Base-by-base conservation (phyloP, 805 yeast genomes). In the Middelhovenomyces tepae region DNA sequence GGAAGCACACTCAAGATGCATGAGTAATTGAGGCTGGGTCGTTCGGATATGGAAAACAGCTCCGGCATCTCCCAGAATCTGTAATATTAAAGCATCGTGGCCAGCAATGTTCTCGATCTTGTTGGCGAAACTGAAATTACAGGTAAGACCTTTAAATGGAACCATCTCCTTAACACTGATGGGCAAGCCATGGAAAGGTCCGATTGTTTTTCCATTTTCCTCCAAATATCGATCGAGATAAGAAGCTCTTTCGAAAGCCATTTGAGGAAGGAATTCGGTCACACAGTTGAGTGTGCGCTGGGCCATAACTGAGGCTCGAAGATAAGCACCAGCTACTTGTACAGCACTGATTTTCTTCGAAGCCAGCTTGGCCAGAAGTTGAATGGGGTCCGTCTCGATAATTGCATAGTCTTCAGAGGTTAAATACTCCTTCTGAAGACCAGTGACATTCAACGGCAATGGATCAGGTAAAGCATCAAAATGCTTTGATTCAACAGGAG, bases 101-200 rank as follows among this genome's bases (percentile, higher is more conserved):
- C 48, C 48, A 7, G 75, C 60, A 13, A 72, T 55, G 44, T 69
- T 60, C 34, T 65, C 69, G 27, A 74, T 21, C 9, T 9, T 9
- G 10, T 9, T 9, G n/a, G 23, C 51, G 53, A 70, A 74, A 7
- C 76, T 72, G 22, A 75, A 82, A 40, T 71, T 71, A 14, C 79
- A 73, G 43, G 69, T 63, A 39, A 62, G 69, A 18, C 70, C 78
- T 35, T 59, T 64, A 46, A 62, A 68, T 37, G 65, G 62, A 51
- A 73, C 67, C 49, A 76, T 84, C 49, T 78, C 85, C 47, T 78
- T 78, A 27, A 78, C 56, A 0, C 84, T 76, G 27, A 78, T 53
- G 11, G 85, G 85, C 24, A 78, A 57, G 27, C 85, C 85, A 45
- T 78, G 85, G 37, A 78, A 56, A 7, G 83, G 80, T 26, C 85